These are phyloP conservation scores for Onygenales sp. DNA, from an alignment of 2,329 filamentous ascomycete genomes.

Conservation along the genomic window DNA sequence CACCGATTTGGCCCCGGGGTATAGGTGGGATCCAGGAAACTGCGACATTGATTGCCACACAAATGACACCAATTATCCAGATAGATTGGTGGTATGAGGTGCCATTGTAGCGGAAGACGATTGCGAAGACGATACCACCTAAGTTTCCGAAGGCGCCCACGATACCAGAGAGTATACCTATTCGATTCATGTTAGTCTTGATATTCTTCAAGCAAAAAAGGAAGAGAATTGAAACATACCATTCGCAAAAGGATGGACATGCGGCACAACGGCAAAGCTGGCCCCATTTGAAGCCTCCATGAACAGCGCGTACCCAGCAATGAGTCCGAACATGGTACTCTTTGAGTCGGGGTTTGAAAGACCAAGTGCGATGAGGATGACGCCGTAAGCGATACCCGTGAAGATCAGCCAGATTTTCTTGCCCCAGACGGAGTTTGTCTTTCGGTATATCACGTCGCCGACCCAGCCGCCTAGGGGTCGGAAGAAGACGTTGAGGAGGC, in stretches of 20 bases:
- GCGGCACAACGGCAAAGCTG: conserved; percentile 78
- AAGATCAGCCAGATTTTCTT: conserved; percentile 56
- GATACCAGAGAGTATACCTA: conserved; percentile 58
- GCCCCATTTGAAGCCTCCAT: conserved; percentile 77
- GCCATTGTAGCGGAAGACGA: conserved; percentile 69
- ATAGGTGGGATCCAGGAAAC: conserved; percentile 56
- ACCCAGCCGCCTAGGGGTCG: conserved; percentile 42
- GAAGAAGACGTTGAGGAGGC: conserved; percentile 41
- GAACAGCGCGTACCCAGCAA: conserved; percentile 71
- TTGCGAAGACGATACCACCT: conserved; percentile 74
- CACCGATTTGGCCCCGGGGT: conserved; percentile 44
- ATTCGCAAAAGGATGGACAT: conserved; percentile 75
- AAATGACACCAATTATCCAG: conserved; percentile 74
- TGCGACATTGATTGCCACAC: conserved; percentile 58
- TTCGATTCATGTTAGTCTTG: not conserved
- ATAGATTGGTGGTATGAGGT: conserved; percentile 59
- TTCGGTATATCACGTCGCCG: conserved; percentile 46
- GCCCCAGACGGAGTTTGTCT: conserved; percentile 45
- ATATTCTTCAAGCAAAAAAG: not conserved
- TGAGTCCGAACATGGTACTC: conserved; percentile 62
- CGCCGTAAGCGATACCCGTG: conserved; percentile 47
- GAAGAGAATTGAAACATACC: conserved; percentile 36
- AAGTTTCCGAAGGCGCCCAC: conserved; percentile 75
- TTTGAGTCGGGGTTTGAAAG: conserved; percentile 52
- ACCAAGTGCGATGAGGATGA: conserved; percentile 55